Evolutionary conservation across 495 filamentous ascomycete genomes (phyloP).

Genomic region (Pyrenopolyporus hunteri): DNA sequence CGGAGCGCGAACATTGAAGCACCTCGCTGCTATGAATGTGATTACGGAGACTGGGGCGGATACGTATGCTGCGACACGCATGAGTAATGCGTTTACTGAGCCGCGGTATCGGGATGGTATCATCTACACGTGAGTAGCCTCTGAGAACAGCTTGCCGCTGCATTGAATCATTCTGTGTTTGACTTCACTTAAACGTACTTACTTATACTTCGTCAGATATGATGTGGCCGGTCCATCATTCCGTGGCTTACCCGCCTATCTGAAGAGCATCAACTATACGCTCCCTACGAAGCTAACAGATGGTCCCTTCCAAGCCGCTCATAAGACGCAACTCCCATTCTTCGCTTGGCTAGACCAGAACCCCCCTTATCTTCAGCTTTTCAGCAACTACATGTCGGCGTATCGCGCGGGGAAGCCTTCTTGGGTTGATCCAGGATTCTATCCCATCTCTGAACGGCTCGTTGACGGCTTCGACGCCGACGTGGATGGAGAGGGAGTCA

Average conservation of each 20-base stretch:
- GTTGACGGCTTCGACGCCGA: conserved; percentile 33
- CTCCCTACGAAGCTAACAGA: conserved; percentile 37
- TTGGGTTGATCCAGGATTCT: conserved; percentile 60
- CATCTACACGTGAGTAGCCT: conserved; percentile 39
- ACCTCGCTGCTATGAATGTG: conserved; percentile 57
- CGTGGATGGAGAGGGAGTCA: not conserved
- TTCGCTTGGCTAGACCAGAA: conserved; percentile 40
- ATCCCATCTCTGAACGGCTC: conserved; percentile 52
- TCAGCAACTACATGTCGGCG: conserved; percentile 60
- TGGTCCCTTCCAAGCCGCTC: conserved; percentile 41
- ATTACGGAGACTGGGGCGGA: conserved; percentile 52
- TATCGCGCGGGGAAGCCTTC: conserved; percentile 56
- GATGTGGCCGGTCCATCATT: conserved; percentile 26
- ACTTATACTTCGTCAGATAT: no score
- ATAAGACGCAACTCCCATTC: conserved; percentile 37
- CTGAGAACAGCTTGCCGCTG: not conserved
- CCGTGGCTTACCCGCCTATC: conserved; percentile 26
- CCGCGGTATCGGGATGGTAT: conserved; percentile 40
- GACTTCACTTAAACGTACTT: no score
- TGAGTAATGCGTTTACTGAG: conserved; percentile 49
- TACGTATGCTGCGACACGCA: conserved; percentile 52
- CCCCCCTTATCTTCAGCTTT: conserved; percentile 40
- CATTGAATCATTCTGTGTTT: not conserved
- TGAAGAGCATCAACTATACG: conserved; percentile 35
- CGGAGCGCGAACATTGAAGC: conserved; percentile 44